phyloP scores from a whole-genome alignment of 192 early-diverging fungal species.

The Borealophlyctis nickersoniae region DNA sequence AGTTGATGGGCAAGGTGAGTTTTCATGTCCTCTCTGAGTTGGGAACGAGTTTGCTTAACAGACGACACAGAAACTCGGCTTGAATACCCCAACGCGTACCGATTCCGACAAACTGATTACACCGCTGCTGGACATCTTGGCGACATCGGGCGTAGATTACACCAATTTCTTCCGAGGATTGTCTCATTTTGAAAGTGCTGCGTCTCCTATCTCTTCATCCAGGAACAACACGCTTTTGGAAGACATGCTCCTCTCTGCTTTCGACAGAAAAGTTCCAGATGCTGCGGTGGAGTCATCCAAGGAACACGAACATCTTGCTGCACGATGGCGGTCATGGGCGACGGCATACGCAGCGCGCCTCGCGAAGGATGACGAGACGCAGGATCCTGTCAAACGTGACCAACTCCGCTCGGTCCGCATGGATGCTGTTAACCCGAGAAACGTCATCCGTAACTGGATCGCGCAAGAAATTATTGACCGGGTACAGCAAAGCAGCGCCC shows the following conservation, averaged over 20 bases:
- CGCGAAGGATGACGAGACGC: not conserved
- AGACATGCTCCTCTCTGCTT: slow-evolving; percentile 5
- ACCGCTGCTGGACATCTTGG: slow-evolving; percentile 68
- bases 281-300: not conserved
- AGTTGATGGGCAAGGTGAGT: slow-evolving; percentile 52
- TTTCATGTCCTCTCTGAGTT: not conserved
- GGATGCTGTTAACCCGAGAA: slow-evolving; percentile 67
- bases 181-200: no score
- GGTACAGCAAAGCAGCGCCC: not conserved
- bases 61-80: slow-evolving; percentile 39
- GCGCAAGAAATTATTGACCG: slow-evolving; percentile 59
- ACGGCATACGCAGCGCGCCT: slow-evolving; percentile 1
- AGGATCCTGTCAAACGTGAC: not conserved
- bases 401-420: slow-evolving; percentile 42
- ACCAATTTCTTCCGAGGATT: slow-evolving; percentile 71
- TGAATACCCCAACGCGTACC: slow-evolving; percentile 12
- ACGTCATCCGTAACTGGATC: slow-evolving; percentile 73
- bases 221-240: not conserved
- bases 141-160: slow-evolving; percentile 66
- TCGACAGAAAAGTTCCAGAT: not conserved
- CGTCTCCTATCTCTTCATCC: no score
- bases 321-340: slow-evolving; percentile 10
- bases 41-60: no score
- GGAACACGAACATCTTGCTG: not conserved
- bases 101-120: slow-evolving; percentile 57